Conservation (phyloP, 2,329 filamentous ascomycete species). For the Ploettnerulaceae sp. region DNA sequence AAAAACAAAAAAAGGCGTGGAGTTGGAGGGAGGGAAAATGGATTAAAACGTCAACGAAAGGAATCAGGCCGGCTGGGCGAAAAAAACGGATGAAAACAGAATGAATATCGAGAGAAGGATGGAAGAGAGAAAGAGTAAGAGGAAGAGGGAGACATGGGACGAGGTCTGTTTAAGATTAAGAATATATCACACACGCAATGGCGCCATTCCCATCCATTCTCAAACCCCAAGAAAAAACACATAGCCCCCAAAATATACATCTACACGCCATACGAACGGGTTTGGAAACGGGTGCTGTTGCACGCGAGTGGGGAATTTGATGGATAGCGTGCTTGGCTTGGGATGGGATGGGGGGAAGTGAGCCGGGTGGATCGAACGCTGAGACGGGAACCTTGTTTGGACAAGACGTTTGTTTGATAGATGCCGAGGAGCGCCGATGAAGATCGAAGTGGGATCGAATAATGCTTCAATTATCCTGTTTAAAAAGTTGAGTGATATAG, state of each 20-base stretch:
- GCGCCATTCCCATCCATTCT: neutral
- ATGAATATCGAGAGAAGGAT: too few relatives aligned
- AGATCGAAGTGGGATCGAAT: neutral
- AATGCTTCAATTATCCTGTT: neutral
- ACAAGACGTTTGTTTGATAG: slow-evolving; percentile 2
- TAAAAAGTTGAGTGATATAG: neutral
- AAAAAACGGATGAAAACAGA: slow-evolving; percentile 7
- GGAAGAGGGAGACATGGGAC: neutral
- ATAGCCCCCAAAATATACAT: slow-evolving; percentile 1
- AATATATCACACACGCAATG: neutral
- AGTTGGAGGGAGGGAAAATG: too few relatives aligned
- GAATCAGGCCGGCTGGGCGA: slow-evolving; percentile 5
- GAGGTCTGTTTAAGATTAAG: neutral
- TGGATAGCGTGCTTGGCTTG: neutral
- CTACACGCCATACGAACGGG: too few relatives aligned
- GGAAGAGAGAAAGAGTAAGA: neutral
- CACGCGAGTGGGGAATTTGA: slow-evolving; percentile 1
- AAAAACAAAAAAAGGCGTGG: neutral
- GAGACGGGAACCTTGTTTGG: slow-evolving; percentile 3
- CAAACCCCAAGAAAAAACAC: neutral
- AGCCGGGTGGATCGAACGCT: slow-evolving; percentile 1
- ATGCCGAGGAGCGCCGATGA: neutral
- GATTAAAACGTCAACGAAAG: neutral
- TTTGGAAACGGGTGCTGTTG: slow-evolving; percentile 1
- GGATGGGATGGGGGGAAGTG: neutral